Evolutionary conservation across 1,139 yeast genomes (phyloP).

Genomic region (Lodderomyces theae): DNA sequence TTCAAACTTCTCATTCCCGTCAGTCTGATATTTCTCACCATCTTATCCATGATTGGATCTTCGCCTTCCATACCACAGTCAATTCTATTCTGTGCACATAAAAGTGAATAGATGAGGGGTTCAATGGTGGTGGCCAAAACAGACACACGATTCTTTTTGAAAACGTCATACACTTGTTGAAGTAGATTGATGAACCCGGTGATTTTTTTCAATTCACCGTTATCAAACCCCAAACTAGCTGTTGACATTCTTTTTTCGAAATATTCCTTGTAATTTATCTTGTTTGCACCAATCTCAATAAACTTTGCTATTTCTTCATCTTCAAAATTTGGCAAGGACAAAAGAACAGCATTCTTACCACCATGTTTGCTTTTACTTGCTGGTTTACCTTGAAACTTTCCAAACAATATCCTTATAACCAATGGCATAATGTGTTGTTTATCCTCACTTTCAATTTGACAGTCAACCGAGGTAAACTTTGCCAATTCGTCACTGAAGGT

Average conservation of each 20-base stretch:
- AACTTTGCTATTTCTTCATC: slow-evolving; percentile 57
- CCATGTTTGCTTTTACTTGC: slow-evolving; percentile 69
- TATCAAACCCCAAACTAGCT: slow-evolving; percentile 28
- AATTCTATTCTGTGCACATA: slow-evolving; percentile 51
- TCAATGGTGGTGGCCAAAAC: slow-evolving; percentile 53
- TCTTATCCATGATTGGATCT: slow-evolving; percentile 30
- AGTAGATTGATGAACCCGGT: slow-evolving; percentile 73
- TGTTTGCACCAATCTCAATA: slow-evolving; percentile 58
- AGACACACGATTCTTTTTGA: slow-evolving; percentile 58
- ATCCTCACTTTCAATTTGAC: slow-evolving; percentile 53
- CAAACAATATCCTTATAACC: slow-evolving; percentile 76
- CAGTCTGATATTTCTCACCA: slow-evolving; percentile 57
- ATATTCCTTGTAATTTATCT: slow-evolving; percentile 43
- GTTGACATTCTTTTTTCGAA: slow-evolving; percentile 19
- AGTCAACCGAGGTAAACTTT: slow-evolving; percentile 49
- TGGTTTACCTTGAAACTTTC: slow-evolving; percentile 67
- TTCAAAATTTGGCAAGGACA: slow-evolving; percentile 63
- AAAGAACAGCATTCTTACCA: slow-evolving; percentile 72
- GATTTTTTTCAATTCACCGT: slow-evolving; percentile 46
- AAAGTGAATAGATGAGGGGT: slow-evolving; percentile 59
- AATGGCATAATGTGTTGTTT: slow-evolving; percentile 61
- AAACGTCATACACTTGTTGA: slow-evolving; percentile 56
- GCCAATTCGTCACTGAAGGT: slow-evolving; percentile 82
- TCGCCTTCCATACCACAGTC: slow-evolving; percentile 17
- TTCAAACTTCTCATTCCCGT: slow-evolving; percentile 57